phyloP scores from a whole-genome alignment of 768 basidiomycete species.

The Fomitopsis serialis region DNA sequence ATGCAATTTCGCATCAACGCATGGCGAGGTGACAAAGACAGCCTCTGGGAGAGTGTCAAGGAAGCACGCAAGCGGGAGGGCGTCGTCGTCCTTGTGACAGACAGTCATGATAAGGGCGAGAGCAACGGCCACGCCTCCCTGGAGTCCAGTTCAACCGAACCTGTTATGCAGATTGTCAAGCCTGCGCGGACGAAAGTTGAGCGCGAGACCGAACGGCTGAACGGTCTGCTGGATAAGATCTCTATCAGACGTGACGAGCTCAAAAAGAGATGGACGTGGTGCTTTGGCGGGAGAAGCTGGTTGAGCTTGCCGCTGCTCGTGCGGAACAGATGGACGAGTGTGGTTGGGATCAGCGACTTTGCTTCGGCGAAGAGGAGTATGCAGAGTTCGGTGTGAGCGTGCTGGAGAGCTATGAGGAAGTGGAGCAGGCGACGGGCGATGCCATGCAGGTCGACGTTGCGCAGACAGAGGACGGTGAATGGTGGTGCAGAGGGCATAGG shows the following conservation, averaged over 20 bases:
- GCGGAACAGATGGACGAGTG: constrained; percentile 65
- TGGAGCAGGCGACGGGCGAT: constrained; percentile 25
- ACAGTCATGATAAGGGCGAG: constrained; percentile 1
- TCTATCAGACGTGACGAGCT: constrained; percentile 57
- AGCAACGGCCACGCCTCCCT: constrained; percentile 5
- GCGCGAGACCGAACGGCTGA: constrained; percentile 53
- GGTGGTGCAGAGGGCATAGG: constrained; percentile 78
- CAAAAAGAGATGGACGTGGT: constrained; percentile 68
- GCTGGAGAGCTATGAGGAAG: constrained; percentile 64
- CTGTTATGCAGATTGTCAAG: constrained; percentile 20
- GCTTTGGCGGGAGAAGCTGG: constrained; percentile 62
- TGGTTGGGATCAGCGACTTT: constrained; percentile 86
- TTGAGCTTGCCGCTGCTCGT: constrained; percentile 62
- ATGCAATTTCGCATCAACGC: constrained; percentile 60
- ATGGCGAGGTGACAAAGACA: constrained; percentile 61
- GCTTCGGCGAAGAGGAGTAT: constrained; percentile 79
- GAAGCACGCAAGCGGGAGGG: constrained; percentile 67
- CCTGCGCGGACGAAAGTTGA: constrained; percentile 43
- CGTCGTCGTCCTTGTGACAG: constrained; percentile 42
- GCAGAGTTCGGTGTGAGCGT: constrained; percentile 61
- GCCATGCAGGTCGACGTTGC: constrained; percentile 33
- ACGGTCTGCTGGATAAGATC: constrained; percentile 48
- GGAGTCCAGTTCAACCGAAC: constrained; percentile 3
- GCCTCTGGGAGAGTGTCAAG: constrained; percentile 73
- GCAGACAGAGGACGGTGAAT: constrained; percentile 38